Conservation (phyloP, 352 stramenopile species). For the Globisporangium recalcitrans region DNA sequence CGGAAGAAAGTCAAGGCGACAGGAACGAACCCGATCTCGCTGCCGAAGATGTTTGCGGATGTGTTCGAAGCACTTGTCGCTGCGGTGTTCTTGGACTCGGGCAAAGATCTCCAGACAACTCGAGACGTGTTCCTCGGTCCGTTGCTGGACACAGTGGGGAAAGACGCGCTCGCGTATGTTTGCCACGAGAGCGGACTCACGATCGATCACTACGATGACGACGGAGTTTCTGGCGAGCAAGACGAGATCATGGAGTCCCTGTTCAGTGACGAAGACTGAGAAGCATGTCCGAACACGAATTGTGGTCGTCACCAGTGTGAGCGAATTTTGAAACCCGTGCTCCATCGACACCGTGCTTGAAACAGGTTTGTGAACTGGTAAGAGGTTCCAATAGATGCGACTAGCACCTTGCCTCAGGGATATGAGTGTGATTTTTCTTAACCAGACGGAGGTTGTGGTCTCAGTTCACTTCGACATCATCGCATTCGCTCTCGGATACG, state of each 20-base stretch:
- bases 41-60: slow-evolving; percentile 86
- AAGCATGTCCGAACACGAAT: background rate
- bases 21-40: slow-evolving; percentile 29
- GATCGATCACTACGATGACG: slow-evolving; percentile 17
- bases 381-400: too few relatives aligned
- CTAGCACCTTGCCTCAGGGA: background rate
- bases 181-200: slow-evolving; percentile 65
- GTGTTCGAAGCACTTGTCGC: slow-evolving; percentile 86
- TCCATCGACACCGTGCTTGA: too few relatives aligned
- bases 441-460: background rate
- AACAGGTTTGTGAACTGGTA: background rate
- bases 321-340: background rate
- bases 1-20: slow-evolving; percentile 20
- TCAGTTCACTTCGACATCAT: background rate
- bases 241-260: slow-evolving; percentile 21
- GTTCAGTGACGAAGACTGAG: slow-evolving; percentile 16
- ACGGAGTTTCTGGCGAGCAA: slow-evolving; percentile 17
- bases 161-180: slow-evolving; percentile 70
- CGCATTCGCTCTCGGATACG: background rate
- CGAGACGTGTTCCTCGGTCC: slow-evolving; percentile 82
- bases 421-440: background rate
- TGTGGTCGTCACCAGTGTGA: background rate
- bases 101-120: slow-evolving; percentile 57
- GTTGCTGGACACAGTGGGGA: slow-evolving; percentile 59
- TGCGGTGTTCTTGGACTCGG: slow-evolving; percentile 82